Conservation (phyloP, 345 rosid species). For the Arabidopsis arenosa region DNA sequence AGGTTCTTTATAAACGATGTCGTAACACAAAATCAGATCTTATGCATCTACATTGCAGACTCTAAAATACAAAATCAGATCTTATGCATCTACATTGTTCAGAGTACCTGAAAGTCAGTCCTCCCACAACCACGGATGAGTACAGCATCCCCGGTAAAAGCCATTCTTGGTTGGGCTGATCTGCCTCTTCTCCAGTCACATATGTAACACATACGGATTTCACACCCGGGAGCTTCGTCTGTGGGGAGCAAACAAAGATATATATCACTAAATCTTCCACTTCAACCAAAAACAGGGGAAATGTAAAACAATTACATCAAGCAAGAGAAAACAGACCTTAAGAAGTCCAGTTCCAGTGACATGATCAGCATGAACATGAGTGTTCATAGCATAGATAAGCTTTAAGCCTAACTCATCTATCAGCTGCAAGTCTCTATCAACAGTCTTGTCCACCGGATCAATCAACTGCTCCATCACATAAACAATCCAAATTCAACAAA, state of each 20-base stretch:
- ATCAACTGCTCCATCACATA: slow-evolving; percentile 60
- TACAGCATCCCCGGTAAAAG: slow-evolving; percentile 91
- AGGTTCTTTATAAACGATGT: no score
- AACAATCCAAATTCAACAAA: not conserved
- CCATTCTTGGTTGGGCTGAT: slow-evolving; percentile 94
- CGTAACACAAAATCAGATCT: no score
- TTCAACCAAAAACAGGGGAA: not conserved
- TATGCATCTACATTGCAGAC: not conserved
- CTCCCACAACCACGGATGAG: slow-evolving; percentile 97
- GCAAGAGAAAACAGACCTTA: slow-evolving; percentile 56
- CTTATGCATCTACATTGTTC: not conserved
- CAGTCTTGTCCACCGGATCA: slow-evolving; percentile 93
- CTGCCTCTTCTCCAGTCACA: slow-evolving; percentile 82
- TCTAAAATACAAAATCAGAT: not conserved
- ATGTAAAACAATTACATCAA: not conserved
- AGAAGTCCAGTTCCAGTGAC: slow-evolving; percentile 88
- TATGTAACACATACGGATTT: slow-evolving; percentile 89
- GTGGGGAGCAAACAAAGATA: slow-evolving; percentile 23
- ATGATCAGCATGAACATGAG: slow-evolving; percentile 99
- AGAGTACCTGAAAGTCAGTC: slow-evolving; percentile 90
- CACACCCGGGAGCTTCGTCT: slow-evolving; percentile 67
- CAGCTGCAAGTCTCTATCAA: slow-evolving; percentile 78
- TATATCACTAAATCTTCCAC: slow-evolving; percentile 9
- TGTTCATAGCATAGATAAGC: slow-evolving; percentile 84
- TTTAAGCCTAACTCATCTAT: slow-evolving; percentile 75